These are phyloP conservation scores for Mentha longifolia DNA, from an alignment of 257 asterid species.

Conservation along the genomic window DNA sequence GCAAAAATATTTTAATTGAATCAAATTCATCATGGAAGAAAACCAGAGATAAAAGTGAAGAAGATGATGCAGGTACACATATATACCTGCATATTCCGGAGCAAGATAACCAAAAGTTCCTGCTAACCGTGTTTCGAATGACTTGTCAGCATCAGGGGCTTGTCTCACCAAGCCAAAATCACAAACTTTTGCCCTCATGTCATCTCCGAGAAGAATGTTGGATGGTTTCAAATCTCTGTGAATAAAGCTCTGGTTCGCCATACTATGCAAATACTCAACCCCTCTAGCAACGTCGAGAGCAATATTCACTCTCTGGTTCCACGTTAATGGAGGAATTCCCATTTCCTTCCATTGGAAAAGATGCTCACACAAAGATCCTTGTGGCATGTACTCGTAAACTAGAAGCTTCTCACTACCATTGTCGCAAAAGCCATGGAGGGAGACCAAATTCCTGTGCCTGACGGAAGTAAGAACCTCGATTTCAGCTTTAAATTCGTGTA, in stretches of 20 bases:
- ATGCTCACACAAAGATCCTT: constrained; percentile 75
- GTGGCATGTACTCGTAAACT: constrained; percentile 91
- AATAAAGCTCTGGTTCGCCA: constrained; percentile 82
- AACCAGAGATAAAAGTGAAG: background rate
- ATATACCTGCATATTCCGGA: constrained; percentile 88
- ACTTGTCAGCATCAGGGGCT: constrained; percentile 65
- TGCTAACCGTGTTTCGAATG: constrained; percentile 74
- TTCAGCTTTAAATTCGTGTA: constrained; percentile 77
- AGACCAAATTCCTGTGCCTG: constrained; percentile 74
- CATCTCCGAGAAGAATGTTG: constrained; percentile 81
- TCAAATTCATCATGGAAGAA: background rate
- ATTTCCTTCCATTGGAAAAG: constrained; percentile 47
- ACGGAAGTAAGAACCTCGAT: constrained; percentile 84
- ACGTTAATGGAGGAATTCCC: constrained; percentile 49
- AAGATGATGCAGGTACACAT: constrained; percentile 14
- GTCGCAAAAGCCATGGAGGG: constrained; percentile 80
- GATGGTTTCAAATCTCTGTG: constrained; percentile 93
- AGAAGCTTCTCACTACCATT: constrained; percentile 73
- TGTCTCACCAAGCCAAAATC: constrained; percentile 90
- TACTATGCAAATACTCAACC: constrained; percentile 81
- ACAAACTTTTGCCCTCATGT: constrained; percentile 88
- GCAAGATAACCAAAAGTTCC: constrained; percentile 99
- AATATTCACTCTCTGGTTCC: constrained; percentile 77
- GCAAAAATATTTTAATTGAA: background rate
- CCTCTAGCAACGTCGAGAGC: constrained; percentile 94